Conservation (phyloP, 2,329 filamentous ascomycete species). For the Colletotrichum truncatum region DNA sequence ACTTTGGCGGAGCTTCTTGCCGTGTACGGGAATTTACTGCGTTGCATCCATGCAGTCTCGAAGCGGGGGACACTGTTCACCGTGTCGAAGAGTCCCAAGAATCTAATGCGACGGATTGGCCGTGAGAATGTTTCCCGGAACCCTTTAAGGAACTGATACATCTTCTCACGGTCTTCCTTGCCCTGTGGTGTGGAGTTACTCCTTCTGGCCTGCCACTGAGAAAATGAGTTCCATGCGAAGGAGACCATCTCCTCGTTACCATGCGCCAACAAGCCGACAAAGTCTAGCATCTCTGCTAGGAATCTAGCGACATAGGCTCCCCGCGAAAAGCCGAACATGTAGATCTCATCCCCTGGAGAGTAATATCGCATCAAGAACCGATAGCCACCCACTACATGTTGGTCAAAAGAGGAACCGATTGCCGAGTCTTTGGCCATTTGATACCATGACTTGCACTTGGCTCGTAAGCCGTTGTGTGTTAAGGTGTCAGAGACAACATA, state of each 20-base stretch:
- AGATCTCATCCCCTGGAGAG: slow-evolving; percentile 70
- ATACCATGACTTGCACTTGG: slow-evolving; percentile 72
- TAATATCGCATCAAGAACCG: slow-evolving; percentile 82
- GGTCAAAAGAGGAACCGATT: slow-evolving; percentile 80
- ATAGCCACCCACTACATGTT: slow-evolving; percentile 86
- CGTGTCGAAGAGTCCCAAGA: slow-evolving; percentile 83
- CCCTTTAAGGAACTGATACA: slow-evolving; percentile 79
- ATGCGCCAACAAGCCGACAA: slow-evolving; percentile 80
- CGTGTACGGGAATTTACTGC: slow-evolving; percentile 79
- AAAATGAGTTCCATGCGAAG: slow-evolving; percentile 86
- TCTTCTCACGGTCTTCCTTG: slow-evolving; percentile 61
- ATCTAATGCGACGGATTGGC: slow-evolving; percentile 77
- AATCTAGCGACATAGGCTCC: slow-evolving; percentile 80
- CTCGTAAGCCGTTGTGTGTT: slow-evolving; percentile 63
- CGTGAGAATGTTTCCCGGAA: slow-evolving; percentile 85
- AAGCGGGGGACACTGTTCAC: slow-evolving; percentile 84
- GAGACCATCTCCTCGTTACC: slow-evolving; percentile 87
- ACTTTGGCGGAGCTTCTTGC: slow-evolving; percentile 66
- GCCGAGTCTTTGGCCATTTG: slow-evolving; percentile 81
- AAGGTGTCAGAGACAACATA: slow-evolving; percentile 72
- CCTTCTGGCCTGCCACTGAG: slow-evolving; percentile 74
- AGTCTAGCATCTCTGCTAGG: slow-evolving; percentile 85
- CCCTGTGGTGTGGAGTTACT: slow-evolving; percentile 47
- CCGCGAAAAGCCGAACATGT: slow-evolving; percentile 78
- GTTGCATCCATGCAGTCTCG: slow-evolving; percentile 80